Conservation (phyloP, 1,284 basidiomycete species). For the Inonotus obliquus region DNA sequence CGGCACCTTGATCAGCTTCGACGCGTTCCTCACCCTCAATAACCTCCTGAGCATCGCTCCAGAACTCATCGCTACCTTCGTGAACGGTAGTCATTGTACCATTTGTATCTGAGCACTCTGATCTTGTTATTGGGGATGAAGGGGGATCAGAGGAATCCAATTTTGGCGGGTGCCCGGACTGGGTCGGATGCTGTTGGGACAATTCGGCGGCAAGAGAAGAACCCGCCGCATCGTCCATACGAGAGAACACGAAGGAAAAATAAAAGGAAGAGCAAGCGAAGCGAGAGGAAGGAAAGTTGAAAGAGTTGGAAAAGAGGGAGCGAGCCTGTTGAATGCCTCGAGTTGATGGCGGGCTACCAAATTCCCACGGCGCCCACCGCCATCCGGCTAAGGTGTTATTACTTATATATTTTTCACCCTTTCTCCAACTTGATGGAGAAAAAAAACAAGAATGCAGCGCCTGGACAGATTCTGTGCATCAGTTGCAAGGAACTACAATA, state of each 20-base stretch:
- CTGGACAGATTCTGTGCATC: background rate
- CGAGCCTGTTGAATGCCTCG: background rate
- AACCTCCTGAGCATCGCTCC: conserved; percentile 16
- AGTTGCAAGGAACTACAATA: background rate
- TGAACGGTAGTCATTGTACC: conserved; percentile 9
- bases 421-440: background rate
- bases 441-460: background rate
- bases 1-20: background rate
- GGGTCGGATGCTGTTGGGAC: background rate
- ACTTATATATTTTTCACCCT: background rate
- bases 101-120: conserved; percentile 6
- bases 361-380: background rate
- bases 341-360: background rate
- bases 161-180: background rate
- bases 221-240: conserved; percentile 1
- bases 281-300: background rate
- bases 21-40: conserved; percentile 6
- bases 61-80: conserved; percentile 12
- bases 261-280: background rate
- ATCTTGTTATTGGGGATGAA: background rate
- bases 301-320: background rate
- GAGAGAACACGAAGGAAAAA: background rate
- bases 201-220: background rate
- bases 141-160: background rate
- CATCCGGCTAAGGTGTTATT: background rate